A percentile compares a stretch with the other conserved stretches of the same genome.
Evolutionary conservation across 2,329 filamentous ascomycete species (phyloP).

Genomic region (Cladosporium sp.): DNA sequence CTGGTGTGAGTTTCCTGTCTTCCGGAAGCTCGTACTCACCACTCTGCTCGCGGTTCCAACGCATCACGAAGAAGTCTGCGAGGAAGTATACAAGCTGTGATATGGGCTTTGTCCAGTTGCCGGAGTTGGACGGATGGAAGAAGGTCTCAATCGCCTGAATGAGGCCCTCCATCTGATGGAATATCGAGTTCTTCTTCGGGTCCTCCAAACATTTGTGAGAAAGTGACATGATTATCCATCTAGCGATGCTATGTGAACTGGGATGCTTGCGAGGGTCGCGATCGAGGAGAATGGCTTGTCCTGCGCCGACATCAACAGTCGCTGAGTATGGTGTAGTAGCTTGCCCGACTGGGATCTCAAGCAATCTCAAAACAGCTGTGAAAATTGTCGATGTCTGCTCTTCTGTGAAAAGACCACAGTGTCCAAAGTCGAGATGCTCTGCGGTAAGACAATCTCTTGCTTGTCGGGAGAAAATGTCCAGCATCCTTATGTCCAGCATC

Average conservation of each 20-base stretch:
- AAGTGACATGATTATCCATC: conserved; percentile 90
- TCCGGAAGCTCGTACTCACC: conserved; percentile 85
- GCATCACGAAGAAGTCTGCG: conserved; percentile 92
- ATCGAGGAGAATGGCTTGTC: conserved; percentile 82
- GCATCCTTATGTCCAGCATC: conserved; percentile 78
- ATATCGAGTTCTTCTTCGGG: conserved; percentile 66
- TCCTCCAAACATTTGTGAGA: conserved; percentile 78
- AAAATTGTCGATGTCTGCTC: conserved; percentile 93
- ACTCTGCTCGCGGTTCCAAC: conserved; percentile 93
- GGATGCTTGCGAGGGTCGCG: conserved; percentile 94
- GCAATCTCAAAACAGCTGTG: conserved; percentile 81
- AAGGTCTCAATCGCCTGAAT: conserved; percentile 97
- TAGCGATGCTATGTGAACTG: conserved; percentile 83
- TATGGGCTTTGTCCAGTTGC: conserved; percentile 84
- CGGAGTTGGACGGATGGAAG: conserved; percentile 96
- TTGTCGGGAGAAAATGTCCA: conserved; percentile 86
- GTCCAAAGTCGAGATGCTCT: conserved; percentile 73
- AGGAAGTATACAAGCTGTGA: conserved; percentile 90
- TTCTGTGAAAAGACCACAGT: conserved; percentile 86
- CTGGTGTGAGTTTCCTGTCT: conserved; percentile 74
- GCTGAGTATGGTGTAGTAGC: conserved; percentile 86
- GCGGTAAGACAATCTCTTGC: conserved; percentile 79
- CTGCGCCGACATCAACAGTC: conserved; percentile 77
- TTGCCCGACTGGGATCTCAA: conserved; percentile 96
- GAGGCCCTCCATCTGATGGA: conserved; percentile 83